Base-by-base conservation (phyloP, 768 basidiomycete genomes). In the Artomyces pyxidatus region DNA sequence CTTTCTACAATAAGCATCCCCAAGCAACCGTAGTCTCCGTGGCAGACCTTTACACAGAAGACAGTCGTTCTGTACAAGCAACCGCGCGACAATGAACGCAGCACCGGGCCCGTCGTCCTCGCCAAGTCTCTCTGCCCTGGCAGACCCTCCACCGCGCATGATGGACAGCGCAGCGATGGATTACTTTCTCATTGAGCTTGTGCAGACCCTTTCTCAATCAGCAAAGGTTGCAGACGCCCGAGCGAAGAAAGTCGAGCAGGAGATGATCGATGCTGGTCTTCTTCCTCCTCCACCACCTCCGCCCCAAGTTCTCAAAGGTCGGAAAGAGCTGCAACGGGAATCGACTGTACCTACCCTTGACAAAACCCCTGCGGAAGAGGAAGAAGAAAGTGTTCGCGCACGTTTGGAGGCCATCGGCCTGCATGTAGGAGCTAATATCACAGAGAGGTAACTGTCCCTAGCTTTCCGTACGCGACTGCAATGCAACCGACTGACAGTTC, bases 351-450 rank as follows among this genome's bases (percentile, higher is more conserved):
- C 67, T 48, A 61, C 39, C 11, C 42, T 54, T 43, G 45, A 32
- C 11, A 51, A 58, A 38, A 54, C 19, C 32, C 41, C 48, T 1
- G 58, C 60, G 23, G 83, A 84, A 50, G 85, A 87, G 27, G 85
- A 90, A 12, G 88, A 90, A 43, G 85, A 86, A 43, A 85, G 74
- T 8, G 64, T 90, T 10, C 68, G 80, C 37, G 63, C 75, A 27
- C 70, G 90, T 45, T 67, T 96, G 32, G 91, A 95, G 63, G 72
- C 79, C 6, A 88, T 97, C 51, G 93, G 93, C 0, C 66, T 82
- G 57, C 87, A 91, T 60, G 87, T 94, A 2, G 93, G 93, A 1
- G 81, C 83, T 4, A 90, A 88, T 61, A 78, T 93, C 50, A 79
- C 84, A 1, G 93, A 95, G 71, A 74, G 85, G 93, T 93, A 54